Evolutionary conservation across 164 flowering plant genomes (phyloP).

Genomic region (Saururus chinensis): DNA sequence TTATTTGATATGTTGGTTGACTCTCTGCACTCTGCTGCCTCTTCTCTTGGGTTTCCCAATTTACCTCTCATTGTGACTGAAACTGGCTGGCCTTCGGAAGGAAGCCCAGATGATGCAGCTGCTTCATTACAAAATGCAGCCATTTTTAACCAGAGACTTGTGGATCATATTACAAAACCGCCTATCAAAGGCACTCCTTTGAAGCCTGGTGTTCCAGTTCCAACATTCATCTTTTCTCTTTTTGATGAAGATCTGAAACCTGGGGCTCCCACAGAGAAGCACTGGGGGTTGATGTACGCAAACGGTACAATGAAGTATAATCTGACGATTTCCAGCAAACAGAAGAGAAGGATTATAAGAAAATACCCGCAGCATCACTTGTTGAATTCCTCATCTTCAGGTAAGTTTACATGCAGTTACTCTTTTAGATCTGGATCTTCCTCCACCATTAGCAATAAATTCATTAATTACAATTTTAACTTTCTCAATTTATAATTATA

Average conservation of each 20-base stretch:
- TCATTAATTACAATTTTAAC: no score
- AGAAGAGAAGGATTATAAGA: background rate
- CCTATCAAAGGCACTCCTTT: background rate
- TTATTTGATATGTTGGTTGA: background rate
- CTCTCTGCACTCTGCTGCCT: background rate
- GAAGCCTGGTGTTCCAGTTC: background rate
- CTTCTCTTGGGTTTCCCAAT: background rate
- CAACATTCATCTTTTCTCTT: background rate
- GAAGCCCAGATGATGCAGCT: background rate
- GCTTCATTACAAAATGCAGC: constrained; percentile 5
- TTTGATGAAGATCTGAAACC: background rate
- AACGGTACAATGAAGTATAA: constrained; percentile 6
- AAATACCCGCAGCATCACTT: background rate
- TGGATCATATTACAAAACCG: background rate
- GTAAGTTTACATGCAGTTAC: no score
- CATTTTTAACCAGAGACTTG: constrained; percentile 6
- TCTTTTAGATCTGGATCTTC: no score
- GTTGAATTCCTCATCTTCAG: background rate
- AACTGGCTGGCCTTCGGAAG: background rate
- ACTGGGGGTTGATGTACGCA: background rate
- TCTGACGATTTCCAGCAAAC: background rate
- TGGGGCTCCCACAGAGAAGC: background rate
- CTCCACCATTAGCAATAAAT: no score
- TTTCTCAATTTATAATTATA: no score
- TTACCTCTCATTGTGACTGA: background rate